phyloP scores from a whole-genome alignment of 2,329 filamentous ascomycete species.

The Talaromyces sp. region DNA sequence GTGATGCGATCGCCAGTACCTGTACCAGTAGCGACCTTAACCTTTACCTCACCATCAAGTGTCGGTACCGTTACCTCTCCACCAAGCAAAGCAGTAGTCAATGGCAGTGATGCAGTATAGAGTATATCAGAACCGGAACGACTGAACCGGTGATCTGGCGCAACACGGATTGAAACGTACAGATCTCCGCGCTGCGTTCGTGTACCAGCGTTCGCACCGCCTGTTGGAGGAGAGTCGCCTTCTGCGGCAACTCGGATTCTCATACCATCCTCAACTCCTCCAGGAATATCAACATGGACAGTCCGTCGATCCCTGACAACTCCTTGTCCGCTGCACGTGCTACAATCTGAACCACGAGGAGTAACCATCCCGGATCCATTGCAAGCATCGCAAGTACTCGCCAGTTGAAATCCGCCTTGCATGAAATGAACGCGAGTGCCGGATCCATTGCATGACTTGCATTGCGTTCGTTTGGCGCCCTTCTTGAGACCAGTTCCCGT shows the following conservation, averaged over 20 bases:
- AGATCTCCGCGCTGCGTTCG: slow-evolving; percentile 76
- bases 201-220: slow-evolving; percentile 58
- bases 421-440: slow-evolving; percentile 84
- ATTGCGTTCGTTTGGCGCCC: slow-evolving; percentile 67
- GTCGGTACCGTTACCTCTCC: slow-evolving; percentile 88
- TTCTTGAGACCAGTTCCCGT: slow-evolving; percentile 77
- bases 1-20: slow-evolving; percentile 89
- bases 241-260: slow-evolving; percentile 76
- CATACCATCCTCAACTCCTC: slow-evolving; percentile 96
- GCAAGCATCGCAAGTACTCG: slow-evolving; percentile 77
- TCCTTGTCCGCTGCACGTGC: slow-evolving; percentile 72
- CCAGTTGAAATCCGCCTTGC: slow-evolving; percentile 93
- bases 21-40: slow-evolving; percentile 87
- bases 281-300: slow-evolving; percentile 85
- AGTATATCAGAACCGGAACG: slow-evolving; percentile 83
- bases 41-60: slow-evolving; percentile 80
- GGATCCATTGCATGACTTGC: slow-evolving; percentile 76
- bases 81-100: slow-evolving; percentile 88
- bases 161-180: slow-evolving; percentile 83
- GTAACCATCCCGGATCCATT: slow-evolving; percentile 71
- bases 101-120: slow-evolving; percentile 83
- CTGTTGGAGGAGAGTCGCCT: slow-evolving; percentile 78
- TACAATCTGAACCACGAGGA: slow-evolving; percentile 75
- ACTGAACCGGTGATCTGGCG: slow-evolving; percentile 84
- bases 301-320: slow-evolving; percentile 78